Evolutionary conservation across 805 yeast genomes (phyloP), one percentile per base, ranked within the genome.

Genomic region (Scheffersomyces coipomensis): DNA sequence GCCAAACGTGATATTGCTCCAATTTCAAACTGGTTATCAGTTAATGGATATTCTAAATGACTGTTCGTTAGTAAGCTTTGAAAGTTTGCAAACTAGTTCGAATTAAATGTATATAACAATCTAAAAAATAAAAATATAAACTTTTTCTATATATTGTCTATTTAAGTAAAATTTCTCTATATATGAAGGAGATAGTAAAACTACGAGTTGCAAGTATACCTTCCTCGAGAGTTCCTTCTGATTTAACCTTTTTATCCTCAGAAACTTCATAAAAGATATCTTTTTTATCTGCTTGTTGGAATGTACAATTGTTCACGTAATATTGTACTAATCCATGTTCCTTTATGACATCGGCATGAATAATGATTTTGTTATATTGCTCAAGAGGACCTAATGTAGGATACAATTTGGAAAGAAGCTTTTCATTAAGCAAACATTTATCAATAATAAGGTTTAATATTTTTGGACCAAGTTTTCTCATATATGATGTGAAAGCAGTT

Each of bases 401-500:
- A 15, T 22, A 36, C 16, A 44, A 16, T n/a, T 33, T 9, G 2
- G 27, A n/a, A 26, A 43, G 44, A 13, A 23, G 23, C 7, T 37
- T 26, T 9, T 47, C 26, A n/a, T 48, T 31, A n/a, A 37, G 34
- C 16, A 62, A 27, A 18, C 44, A 49, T 10, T 38, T 45, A 4
- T 42, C 38, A 7, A 55, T 45, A n/a, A 52, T 42, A 19, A 46
- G 58, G 4, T 63, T 56, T 0, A 67, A 43, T 10, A 62, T 38
- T 3, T 39, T 38, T 1, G 70, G 52, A 4, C 71, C 75, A 10
- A 63, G 37, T n/a, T 56, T 52, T 16, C 73, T 71, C 48, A 67
- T 60, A 40, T 73, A 77, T 0, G 85, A 76, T 0, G 81, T 71
- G 43, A 75, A 72, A 5, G 73, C 75, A 0, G 85, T 78, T 9